A percentile compares a stretch with the other conserved stretches of the same genome.
Conservation (phyloP, 306 rosid species). For the Amphicarpaea edgeworthii region DNA sequence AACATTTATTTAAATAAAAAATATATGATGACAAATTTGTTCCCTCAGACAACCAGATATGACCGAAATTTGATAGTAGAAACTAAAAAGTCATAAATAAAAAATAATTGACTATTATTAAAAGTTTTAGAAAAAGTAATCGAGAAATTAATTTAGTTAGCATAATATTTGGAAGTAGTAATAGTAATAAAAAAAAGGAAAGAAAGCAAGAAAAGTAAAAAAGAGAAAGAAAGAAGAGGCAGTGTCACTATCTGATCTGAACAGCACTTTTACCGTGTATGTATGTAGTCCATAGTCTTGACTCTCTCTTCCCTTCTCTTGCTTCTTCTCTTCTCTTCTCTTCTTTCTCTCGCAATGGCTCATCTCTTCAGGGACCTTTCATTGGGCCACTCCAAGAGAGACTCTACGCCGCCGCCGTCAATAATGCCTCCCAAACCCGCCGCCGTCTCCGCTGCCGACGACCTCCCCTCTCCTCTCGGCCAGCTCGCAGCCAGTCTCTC, state of each 20-base stretch:
- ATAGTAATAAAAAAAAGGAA: not conserved
- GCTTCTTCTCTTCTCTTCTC: not conserved
- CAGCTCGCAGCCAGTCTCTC: slow-evolving; percentile 71
- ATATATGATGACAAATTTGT: too few species aligned
- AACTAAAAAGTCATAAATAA: too few species aligned
- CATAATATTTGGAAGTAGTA: too few species aligned
- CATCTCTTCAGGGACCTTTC: slow-evolving; percentile 91
- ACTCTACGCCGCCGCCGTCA: slow-evolving; percentile 48
- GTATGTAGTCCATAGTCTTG: slow-evolving; percentile 28
- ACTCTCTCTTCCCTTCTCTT: slow-evolving; percentile 33
- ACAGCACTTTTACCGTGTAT: slow-evolving; percentile 41
- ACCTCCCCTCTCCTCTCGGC: slow-evolving; percentile 91
- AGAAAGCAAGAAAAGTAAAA: slow-evolving; percentile 6
- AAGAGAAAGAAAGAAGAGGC: slow-evolving; percentile 19
- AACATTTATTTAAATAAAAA: too few species aligned
- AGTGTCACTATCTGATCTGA: slow-evolving; percentile 40
- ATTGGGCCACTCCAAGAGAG: slow-evolving; percentile 90
- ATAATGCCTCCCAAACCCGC: slow-evolving; percentile 48
- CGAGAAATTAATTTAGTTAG: too few species aligned
- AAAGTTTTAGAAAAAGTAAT: too few species aligned
- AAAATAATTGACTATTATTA: too few species aligned
- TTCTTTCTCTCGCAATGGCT: slow-evolving; percentile 60
- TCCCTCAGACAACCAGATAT: too few species aligned
- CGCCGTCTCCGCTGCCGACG: slow-evolving; percentile 43
- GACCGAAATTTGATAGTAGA: too few species aligned